A percentile compares a stretch with the other conserved stretches of the same genome.
phyloP scores from a whole-genome alignment of 1,284 basidiomycete genomes.

The Trichosporon sp. region DNA sequence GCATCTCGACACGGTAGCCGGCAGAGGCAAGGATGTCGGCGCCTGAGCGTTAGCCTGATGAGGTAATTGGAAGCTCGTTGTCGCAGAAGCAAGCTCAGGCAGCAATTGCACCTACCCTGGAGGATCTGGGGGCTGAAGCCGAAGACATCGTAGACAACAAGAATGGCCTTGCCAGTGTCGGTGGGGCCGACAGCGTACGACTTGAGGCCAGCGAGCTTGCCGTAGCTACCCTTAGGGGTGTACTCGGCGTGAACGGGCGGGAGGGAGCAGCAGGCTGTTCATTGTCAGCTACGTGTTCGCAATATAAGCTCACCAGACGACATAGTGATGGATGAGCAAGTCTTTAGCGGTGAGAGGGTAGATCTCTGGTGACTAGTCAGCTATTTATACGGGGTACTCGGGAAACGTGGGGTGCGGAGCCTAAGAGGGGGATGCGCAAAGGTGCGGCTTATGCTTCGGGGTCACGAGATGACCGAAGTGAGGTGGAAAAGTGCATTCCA shows the following conservation, averaged over 20 bases:
- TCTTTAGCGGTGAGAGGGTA: neutral
- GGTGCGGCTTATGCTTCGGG: neutral
- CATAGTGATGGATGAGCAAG: neutral
- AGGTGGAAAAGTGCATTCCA: neutral
- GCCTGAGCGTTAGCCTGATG: slow-evolving; percentile 24
- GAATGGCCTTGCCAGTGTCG: slow-evolving; percentile 34
- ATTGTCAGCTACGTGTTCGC: neutral
- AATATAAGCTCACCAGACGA: neutral
- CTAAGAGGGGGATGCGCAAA: neutral
- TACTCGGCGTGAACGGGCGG: slow-evolving; percentile 51
- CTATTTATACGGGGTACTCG: neutral
- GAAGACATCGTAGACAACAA: slow-evolving; percentile 43
- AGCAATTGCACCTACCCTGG: slow-evolving; percentile 41
- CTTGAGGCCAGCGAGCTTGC: slow-evolving; percentile 45
- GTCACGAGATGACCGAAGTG: neutral
- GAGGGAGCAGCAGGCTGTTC: slow-evolving; percentile 50
- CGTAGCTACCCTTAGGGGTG: slow-evolving; percentile 49
- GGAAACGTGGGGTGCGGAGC: neutral
- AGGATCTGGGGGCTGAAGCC: slow-evolving; percentile 50
- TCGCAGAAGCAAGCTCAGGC: neutral
- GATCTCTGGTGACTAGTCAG: neutral
- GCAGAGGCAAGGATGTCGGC: slow-evolving; percentile 46
- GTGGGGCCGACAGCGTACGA: slow-evolving; percentile 40
- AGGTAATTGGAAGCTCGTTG: neutral
- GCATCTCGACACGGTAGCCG: slow-evolving; percentile 49